Evolutionary conservation across 2,329 filamentous ascomycete genomes (phyloP).

Genomic region (Ophioceras dolichostomum): DNA sequence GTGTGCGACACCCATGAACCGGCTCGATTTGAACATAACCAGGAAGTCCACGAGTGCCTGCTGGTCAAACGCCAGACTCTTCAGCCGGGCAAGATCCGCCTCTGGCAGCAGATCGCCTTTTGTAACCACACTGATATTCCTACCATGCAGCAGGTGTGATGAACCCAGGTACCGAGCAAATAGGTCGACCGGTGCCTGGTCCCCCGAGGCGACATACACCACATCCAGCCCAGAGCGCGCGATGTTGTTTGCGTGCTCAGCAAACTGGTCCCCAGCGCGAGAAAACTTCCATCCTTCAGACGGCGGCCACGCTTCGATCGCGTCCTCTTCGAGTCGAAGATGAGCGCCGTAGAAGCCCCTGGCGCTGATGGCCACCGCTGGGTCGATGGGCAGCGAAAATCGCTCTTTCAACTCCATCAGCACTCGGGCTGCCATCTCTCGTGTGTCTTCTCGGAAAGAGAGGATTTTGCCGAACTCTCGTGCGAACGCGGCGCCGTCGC

Average conservation of each 20-base stretch:
- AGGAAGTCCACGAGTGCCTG: conserved; percentile 20
- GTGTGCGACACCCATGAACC: conserved; percentile 20
- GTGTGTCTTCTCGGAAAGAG: conserved; percentile 18
- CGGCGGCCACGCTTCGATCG: conserved; percentile 16
- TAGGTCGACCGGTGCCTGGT: conserved; percentile 14
- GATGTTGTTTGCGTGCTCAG: conserved; percentile 14
- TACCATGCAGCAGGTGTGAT: neutral
- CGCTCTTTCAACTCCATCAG: conserved; percentile 10
- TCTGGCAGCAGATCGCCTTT: conserved; percentile 16
- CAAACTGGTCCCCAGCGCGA: conserved; percentile 17
- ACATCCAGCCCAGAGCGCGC: conserved; percentile 11
- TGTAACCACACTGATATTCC: conserved; percentile 12
- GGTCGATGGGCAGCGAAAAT: conserved; percentile 13
- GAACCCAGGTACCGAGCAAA: conserved; percentile 10
- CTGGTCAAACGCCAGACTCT: conserved; percentile 18
- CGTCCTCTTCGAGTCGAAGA: conserved; percentile 18
- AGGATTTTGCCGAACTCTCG: conserved; percentile 20
- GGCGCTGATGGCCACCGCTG: conserved; percentile 10
- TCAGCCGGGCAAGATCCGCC: conserved; percentile 8
- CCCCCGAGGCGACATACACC: conserved; percentile 18
- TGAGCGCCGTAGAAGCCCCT: conserved; percentile 18
- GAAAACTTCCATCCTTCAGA: conserved; percentile 16
- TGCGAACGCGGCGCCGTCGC: conserved; percentile 20
- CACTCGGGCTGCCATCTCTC: conserved; percentile 15
- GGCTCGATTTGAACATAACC: conserved; percentile 18